These are phyloP conservation scores for Vaccinium vitisidaea DNA, from an alignment of 148 eudicot genomes.

Conservation along the genomic window DNA sequence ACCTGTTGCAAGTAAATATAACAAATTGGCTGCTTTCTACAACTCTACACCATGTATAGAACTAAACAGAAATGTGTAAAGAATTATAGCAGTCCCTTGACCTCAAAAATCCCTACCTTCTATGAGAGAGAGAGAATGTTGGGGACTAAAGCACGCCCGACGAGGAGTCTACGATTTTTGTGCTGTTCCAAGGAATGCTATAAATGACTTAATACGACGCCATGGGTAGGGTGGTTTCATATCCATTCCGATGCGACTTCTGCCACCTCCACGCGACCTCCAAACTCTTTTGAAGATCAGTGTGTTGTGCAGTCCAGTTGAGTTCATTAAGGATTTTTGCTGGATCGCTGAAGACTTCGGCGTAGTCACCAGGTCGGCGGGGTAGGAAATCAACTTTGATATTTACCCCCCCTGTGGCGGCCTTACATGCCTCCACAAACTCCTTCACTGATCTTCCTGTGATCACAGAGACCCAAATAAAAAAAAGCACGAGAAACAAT, in stretches of 20 bases:
- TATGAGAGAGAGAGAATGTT: not conserved
- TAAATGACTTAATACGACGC: not conserved
- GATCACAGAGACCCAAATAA: not conserved
- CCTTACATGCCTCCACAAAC: slow-evolving; percentile 55
- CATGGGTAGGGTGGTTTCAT: slow-evolving; percentile 11
- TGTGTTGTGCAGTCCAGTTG: slow-evolving; percentile 46
- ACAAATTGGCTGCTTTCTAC: not conserved
- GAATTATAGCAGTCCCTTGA: not conserved
- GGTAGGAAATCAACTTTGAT: slow-evolving; percentile 46
- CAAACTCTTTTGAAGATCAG: slow-evolving; percentile 43
- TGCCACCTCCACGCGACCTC: slow-evolving; percentile 57
- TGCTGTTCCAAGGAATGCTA: not conserved
- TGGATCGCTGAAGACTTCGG: slow-evolving; percentile 51
- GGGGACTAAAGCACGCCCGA: not conserved
- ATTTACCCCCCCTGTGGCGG: slow-evolving; percentile 41
- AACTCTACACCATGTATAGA: not conserved
- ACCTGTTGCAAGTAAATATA: not conserved
- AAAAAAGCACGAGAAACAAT: not conserved
- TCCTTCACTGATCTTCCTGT: slow-evolving; percentile 56
- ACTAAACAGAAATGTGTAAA: not conserved
- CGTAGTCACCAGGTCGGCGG: slow-evolving; percentile 53
- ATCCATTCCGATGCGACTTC: slow-evolving; percentile 39
- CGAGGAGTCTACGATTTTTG: not conserved
- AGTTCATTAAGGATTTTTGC: slow-evolving; percentile 37
- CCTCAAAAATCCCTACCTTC: not conserved